Evolutionary conservation across 2,329 filamentous ascomycete species (phyloP), one percentile per base, ranked within the genome.

Genomic region (Cordyceps cicadae): DNA sequence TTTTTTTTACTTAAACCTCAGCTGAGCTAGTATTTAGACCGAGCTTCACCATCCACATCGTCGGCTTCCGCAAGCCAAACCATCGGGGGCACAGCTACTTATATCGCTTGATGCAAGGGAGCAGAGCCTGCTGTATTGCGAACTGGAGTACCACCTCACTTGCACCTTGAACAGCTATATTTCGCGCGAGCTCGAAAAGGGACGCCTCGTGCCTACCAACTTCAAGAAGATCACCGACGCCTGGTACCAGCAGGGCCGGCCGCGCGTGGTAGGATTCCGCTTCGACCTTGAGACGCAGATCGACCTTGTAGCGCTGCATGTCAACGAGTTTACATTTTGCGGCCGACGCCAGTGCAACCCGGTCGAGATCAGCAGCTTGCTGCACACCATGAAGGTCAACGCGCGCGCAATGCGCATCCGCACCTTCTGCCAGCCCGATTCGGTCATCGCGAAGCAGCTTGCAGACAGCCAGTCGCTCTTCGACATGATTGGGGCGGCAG

Each of bases 271-370:
- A 24, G 79, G 80, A 14, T 85, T 84, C 68, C 79, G 81, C 19
- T 85, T 82, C 68, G 82, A 86, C 62, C 69, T 85, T 2, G 82
- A 85, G 71, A 84, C 82, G 0, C 83, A 85, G 70, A 67, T 85
- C n/a, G 80, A 83, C 12, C 75, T 86, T 12, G 69, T 85, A 24
- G 67, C 69, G 17, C 67, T 79, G 9, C 82, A 85, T 64, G 67
- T 77, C 32, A 69, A 77, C 11, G 76, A 79, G 24, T 85, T 86
- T 66, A 76, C 76, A 39, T 85, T 85, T 70, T 79, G 81, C 65
- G 80, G 81, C 37, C 74, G 74, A 2, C 71, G 74, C 11, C 76
- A 80, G 59, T 72, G 73, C 29, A 73, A 77, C 53, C 68, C 71
- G 0, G 66, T 74, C 2, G 76, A 79, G 62, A 75, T 84, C 46